phyloP scores from a whole-genome alignment of 2,329 filamentous ascomycete species.

The Exserohilum turcica region DNA sequence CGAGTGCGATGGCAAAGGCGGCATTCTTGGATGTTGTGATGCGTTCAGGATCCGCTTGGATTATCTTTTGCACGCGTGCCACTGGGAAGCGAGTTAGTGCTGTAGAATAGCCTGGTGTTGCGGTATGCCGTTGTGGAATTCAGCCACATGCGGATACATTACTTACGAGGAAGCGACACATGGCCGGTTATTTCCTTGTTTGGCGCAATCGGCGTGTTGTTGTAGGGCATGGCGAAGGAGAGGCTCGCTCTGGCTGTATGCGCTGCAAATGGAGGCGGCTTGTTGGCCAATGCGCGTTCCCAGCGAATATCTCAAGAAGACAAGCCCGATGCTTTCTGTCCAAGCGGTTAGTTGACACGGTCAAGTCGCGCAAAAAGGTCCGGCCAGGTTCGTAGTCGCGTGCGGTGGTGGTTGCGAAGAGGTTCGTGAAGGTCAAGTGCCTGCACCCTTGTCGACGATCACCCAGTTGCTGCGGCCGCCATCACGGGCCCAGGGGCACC shows the following conservation, averaged over 20 bases:
- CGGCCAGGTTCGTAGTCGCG: conserved; percentile 9
- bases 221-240: conserved; percentile 71
- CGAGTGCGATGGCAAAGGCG: conserved; percentile 89
- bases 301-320: not conserved
- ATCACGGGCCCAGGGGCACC: not conserved
- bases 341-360: conserved; percentile 9
- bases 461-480: conserved; percentile 5
- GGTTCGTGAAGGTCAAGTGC: not conserved
- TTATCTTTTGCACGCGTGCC: conserved; percentile 94
- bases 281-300: not conserved
- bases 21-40: conserved; percentile 88
- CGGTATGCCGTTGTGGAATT: too few species aligned
- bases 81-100: conserved; percentile 59
- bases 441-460: conserved; percentile 9
- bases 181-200: conserved; percentile 83
- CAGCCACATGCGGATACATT: not conserved
- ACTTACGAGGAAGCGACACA: conserved; percentile 81
- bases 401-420: conserved; percentile 5
- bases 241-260: not conserved
- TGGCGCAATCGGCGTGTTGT: conserved; percentile 80
- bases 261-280: not conserved
- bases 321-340: not conserved
- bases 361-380: conserved; percentile 7
- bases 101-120: not conserved
- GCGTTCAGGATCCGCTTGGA: conserved; percentile 78